These are phyloP conservation scores for Cladobotryum protrusum DNA, from an alignment of 2,329 filamentous ascomycete species.

Conservation along the genomic window DNA sequence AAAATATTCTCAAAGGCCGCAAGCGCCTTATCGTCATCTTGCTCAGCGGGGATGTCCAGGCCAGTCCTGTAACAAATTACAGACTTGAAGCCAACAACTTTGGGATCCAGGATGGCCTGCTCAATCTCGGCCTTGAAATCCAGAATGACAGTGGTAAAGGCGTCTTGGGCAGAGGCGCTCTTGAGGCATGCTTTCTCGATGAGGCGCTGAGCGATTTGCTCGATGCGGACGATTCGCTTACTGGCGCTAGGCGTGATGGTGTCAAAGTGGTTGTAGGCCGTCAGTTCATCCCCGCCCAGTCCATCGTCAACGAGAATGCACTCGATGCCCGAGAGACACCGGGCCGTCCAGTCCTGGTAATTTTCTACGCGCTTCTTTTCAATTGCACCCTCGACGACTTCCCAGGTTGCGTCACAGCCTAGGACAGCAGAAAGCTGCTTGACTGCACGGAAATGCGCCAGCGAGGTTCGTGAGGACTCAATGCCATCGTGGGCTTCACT, in stretches of 20 bases:
- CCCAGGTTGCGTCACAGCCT: conserved; percentile 58
- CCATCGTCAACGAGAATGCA: conserved; percentile 75
- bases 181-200: conserved; percentile 41
- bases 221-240: conserved; percentile 72
- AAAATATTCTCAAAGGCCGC: conserved; percentile 35
- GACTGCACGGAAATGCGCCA: conserved; percentile 65
- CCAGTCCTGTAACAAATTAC: conserved; percentile 78
- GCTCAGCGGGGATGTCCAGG: conserved; percentile 48
- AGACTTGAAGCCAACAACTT: conserved; percentile 75
- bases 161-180: conserved; percentile 20
- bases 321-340: conserved; percentile 67
- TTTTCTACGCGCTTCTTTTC: conserved; percentile 35
- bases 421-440: conserved; percentile 62
- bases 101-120: conserved; percentile 53
- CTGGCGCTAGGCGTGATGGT: conserved; percentile 56
- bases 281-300: conserved; percentile 49
- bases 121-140: conserved; percentile 41
- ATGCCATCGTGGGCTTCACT: conserved; percentile 70
- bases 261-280: conserved; percentile 58
- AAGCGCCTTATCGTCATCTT: conserved; percentile 36
- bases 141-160: conserved; percentile 28
- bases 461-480: conserved; percentile 51
- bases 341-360: conserved; percentile 51
- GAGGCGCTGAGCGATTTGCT: conserved; percentile 61
- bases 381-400: conserved; percentile 40